These are phyloP conservation scores for Plasmodium gonderi DNA, from an alignment of 169 alveolate genomes.

Conservation along the genomic window DNA sequence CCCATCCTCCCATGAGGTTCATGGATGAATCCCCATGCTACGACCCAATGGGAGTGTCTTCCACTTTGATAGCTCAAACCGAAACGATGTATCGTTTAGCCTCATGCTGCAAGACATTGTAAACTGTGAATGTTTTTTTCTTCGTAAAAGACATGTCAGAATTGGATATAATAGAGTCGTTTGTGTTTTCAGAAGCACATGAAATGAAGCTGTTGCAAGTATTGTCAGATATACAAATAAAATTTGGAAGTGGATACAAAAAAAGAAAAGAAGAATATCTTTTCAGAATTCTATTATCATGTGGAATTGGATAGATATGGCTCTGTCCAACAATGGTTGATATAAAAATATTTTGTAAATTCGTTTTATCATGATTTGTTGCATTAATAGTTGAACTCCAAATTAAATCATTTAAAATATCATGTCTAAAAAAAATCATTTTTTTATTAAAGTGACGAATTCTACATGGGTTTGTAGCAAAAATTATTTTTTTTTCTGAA, in stretches of 20 bases:
- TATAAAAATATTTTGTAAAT: conserved; percentile 29
- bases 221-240: conserved; percentile 67
- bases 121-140: conserved; percentile 53
- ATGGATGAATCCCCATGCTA: neutral
- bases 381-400: conserved; percentile 75
- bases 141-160: conserved; percentile 53
- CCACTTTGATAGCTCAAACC: neutral
- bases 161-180: conserved; percentile 36
- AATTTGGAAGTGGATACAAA: conserved; percentile 80
- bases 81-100: conserved; percentile 64
- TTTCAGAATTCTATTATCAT: conserved; percentile 75
- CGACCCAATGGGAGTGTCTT: no score
- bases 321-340: conserved; percentile 81
- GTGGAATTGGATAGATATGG: conserved; percentile 83
- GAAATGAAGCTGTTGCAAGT: conserved; percentile 70
- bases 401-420: conserved; percentile 77
- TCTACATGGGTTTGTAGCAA: conserved; percentile 83
- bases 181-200: conserved; percentile 42
- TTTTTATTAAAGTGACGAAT: conserved; percentile 79
- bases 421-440: conserved; percentile 81
- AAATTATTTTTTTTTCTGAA: conserved; percentile 50
- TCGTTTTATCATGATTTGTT: conserved; percentile 42
- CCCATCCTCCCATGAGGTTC: neutral
- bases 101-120: conserved; percentile 42
- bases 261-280: conserved; percentile 79